Evolutionary conservation across 2,329 filamentous ascomycete genomes (phyloP), one percentile per base, ranked within the genome.

Genomic region (Dactylellina sp.): DNA sequence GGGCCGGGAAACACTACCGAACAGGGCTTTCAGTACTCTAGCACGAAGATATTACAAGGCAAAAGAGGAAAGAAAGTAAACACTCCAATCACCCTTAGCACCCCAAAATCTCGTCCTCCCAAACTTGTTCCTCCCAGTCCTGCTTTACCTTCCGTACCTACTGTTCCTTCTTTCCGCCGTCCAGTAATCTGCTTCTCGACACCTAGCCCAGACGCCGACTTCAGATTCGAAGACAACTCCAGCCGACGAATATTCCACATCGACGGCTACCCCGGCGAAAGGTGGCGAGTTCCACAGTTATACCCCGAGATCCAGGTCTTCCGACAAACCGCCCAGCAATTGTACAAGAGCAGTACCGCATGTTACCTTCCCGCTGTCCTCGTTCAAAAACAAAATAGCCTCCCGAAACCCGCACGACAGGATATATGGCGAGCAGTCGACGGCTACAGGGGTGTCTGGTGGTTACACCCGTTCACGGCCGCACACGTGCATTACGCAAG

Each of bases 401-500:
- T 11, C 44, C 12, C 44, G 5, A 11, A 18, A 14, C 9, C 20
- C 44, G 44, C n/a, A 5, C n/a, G 44, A 24, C 18, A 18, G 44
- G 12, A 24, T 12, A 14, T 47, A 16, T 11, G n/a, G 18, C 12
- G 5, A 9, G 5, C 44, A 18, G 12, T 47, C 20, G 9, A 24
- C 5, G 20, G 44, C 12, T 47, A 18, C 44, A 5, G n/a, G 44
- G 44, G 44, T 22, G 20, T 47, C 20, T 24, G 14, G 14, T 24
- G 44, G n/a, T 18, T 12, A 12, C 5, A 16, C 49, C 12, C 55
- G 12, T 32, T 32, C 28, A 20, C 37, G 7, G 24, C 22, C 39
- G 18, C 37, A 11, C 55, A 46, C 42, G 7, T 59, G 32, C 55
- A 59, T 32, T 59, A 44, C 39, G 25, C 39, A 4, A 9, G n/a